Evolutionary conservation across 345 rosid species (phyloP).

Genomic region (Salix udensis): DNA sequence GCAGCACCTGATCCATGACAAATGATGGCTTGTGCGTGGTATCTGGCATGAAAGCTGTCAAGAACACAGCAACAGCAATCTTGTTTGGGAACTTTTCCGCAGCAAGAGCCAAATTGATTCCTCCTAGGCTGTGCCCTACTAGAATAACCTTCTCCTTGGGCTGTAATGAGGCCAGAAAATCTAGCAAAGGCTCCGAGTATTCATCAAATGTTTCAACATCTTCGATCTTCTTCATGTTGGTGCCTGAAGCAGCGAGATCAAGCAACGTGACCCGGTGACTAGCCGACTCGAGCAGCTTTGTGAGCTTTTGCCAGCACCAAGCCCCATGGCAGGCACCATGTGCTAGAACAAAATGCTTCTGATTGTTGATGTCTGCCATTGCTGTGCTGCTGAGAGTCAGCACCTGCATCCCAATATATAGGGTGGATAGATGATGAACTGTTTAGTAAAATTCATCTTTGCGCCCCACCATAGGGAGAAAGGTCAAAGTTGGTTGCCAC

Average conservation of each 20-base stretch:
- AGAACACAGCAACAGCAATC: conserved; percentile 22
- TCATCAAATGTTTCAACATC: conserved; percentile 19
- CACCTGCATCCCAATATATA: neutral
- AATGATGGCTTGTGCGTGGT: conserved; percentile 3
- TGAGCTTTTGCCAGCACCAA: conserved; percentile 45
- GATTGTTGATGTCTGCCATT: neutral
- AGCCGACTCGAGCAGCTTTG: conserved; percentile 25
- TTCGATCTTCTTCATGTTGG: conserved; percentile 18
- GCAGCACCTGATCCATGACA: conserved; percentile 17
- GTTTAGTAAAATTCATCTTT: no score
- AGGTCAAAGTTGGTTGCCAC: no score
- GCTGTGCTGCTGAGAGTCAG: neutral
- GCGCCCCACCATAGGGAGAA: no score
- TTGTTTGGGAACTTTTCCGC: conserved; percentile 28
- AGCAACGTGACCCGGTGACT: conserved; percentile 39
- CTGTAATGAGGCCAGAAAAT: conserved; percentile 10
- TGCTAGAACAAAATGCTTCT: conserved; percentile 36
- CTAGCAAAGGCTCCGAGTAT: conserved; percentile 24
- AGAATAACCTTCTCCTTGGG: conserved; percentile 23
- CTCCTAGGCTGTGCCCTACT: conserved; percentile 39
- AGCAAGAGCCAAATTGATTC: conserved; percentile 23
- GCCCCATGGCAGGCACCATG: conserved; percentile 48
- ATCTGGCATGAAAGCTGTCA: conserved; percentile 25
- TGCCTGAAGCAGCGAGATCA: conserved; percentile 38
- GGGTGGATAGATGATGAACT: neutral